These are phyloP conservation scores for Nannizzia gypsea DNA, from an alignment of 2,329 filamentous ascomycete species.

Conservation along the genomic window DNA sequence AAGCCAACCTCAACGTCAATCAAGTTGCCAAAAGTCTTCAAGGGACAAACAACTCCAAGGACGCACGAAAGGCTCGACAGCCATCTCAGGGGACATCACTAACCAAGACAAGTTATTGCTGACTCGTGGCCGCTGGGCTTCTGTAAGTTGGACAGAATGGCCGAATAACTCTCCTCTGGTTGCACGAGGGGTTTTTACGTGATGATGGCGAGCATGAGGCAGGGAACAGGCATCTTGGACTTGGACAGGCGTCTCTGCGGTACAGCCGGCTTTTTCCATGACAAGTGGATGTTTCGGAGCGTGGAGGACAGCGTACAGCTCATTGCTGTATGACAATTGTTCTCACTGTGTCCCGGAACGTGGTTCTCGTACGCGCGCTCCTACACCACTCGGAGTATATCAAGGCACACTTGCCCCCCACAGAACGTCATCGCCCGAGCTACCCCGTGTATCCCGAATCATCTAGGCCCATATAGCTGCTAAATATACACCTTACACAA, in stretches of 20 bases:
- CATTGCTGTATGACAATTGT: neutral
- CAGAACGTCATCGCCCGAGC: neutral
- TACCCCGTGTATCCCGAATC: neutral
- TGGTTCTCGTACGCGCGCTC: neutral
- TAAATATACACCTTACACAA: neutral
- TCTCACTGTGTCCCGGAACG: neutral
- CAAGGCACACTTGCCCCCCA: neutral
- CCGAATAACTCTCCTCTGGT: neutral
- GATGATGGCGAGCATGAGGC: neutral
- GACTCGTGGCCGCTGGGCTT: neutral
- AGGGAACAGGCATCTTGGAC: neutral
- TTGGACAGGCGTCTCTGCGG: neutral
- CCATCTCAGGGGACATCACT: neutral
- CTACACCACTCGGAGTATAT: neutral
- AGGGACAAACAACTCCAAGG: neutral
- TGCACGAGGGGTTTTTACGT: neutral
- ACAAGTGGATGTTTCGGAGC: neutral
- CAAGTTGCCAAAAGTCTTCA: neutral
- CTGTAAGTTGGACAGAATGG: neutral
- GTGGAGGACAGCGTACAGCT: neutral
- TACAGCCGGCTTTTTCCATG: neutral
- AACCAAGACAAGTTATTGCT: neutral
- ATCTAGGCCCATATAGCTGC: neutral
- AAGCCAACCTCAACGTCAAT: neutral
- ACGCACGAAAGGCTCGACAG: neutral